Evolutionary conservation across 371 early-diverging fungal species (phyloP).

Genomic region (Batkoa obscura): DNA sequence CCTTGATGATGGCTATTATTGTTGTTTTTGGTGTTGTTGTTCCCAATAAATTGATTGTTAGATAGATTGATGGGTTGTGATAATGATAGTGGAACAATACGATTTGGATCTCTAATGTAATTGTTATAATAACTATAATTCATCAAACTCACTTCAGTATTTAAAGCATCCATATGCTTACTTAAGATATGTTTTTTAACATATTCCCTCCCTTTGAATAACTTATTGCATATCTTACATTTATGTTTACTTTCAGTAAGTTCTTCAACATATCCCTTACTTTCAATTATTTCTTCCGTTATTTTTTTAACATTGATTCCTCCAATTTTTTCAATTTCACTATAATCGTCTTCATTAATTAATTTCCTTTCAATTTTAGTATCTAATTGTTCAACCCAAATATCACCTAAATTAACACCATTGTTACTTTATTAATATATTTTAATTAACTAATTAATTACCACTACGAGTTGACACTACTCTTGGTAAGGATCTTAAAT

Average conservation of each 20-base stretch:
- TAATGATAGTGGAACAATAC: conserved; percentile 24
- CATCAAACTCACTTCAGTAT: conserved; percentile 23
- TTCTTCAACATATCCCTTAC: conserved; percentile 13
- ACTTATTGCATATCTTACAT: conserved; percentile 77
- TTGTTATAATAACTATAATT: no score
- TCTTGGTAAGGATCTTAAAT: conserved; percentile 24
- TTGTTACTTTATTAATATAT: no score
- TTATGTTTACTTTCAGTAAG: conserved; percentile 53
- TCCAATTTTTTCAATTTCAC: conserved; percentile 4
- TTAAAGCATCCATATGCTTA: conserved; percentile 62
- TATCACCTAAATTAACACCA: conserved; percentile 19
- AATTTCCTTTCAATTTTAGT: conserved; percentile 1
- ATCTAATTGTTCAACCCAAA: conserved; percentile 8
- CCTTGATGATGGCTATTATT: no score
- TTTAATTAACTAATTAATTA: conserved; percentile 8
- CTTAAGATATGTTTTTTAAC: conserved; percentile 76
- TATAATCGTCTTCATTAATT: not conserved
- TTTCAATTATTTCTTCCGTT: conserved; percentile 21
- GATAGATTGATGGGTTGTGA: conserved; percentile 10
- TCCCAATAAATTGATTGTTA: conserved; percentile 6
- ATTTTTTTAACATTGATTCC: conserved; percentile 40
- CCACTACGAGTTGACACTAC: not conserved
- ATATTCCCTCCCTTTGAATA: conserved; percentile 85
- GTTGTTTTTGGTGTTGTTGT: conserved; percentile 2
- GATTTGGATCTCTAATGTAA: conserved; percentile 65